Conservation (phyloP, 1,139 yeast genomes). For the Kodamaea suecica region DNA sequence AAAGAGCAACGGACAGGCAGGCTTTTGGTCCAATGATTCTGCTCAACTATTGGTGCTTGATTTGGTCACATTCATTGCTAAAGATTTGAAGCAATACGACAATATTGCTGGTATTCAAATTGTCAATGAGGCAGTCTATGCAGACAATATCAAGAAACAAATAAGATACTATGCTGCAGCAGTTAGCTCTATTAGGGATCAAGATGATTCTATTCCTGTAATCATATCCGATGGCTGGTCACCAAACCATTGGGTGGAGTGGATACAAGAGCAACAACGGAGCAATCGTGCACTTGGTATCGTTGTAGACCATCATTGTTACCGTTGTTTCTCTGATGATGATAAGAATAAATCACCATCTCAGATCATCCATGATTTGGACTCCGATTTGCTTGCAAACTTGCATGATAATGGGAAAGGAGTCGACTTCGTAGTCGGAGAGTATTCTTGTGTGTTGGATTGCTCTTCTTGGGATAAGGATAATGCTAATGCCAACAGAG, state of each 20-base stretch:
- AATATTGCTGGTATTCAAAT: conserved; percentile 81
- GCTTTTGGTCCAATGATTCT: conserved; percentile 54
- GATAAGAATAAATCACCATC: conserved; percentile 68
- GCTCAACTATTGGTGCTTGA: conserved; percentile 48
- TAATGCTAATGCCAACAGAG: conserved; percentile 43
- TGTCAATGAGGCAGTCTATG: conserved; percentile 78
- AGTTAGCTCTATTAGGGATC: conserved; percentile 53
- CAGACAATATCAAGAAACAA: conserved; percentile 49
- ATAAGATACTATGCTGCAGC: conserved; percentile 68
- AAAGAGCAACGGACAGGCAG: conserved; percentile 48
- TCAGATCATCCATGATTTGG: conserved; percentile 58
- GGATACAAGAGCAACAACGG: conserved; percentile 48
- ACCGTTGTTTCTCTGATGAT: conserved; percentile 76
- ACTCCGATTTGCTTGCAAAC: conserved; percentile 50
- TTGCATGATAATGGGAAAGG: conserved; percentile 44
- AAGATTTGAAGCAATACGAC: conserved; percentile 53
- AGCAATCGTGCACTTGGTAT: conserved; percentile 51
- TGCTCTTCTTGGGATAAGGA: conserved; percentile 65
- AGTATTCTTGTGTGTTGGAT: conserved; percentile 85
- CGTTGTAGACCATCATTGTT: conserved; percentile 79
- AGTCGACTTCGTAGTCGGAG: conserved; percentile 82
- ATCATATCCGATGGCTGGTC: conserved; percentile 95
- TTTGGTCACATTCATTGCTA: conserved; percentile 58
- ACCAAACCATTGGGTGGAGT: conserved; percentile 73
- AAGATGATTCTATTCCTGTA: conserved; percentile 61